Percentiles rank a stretch among this genome's conserved stretches.
phyloP scores from a whole-genome alignment of 2,329 filamentous ascomycete species.

The Dothistroma pini region DNA sequence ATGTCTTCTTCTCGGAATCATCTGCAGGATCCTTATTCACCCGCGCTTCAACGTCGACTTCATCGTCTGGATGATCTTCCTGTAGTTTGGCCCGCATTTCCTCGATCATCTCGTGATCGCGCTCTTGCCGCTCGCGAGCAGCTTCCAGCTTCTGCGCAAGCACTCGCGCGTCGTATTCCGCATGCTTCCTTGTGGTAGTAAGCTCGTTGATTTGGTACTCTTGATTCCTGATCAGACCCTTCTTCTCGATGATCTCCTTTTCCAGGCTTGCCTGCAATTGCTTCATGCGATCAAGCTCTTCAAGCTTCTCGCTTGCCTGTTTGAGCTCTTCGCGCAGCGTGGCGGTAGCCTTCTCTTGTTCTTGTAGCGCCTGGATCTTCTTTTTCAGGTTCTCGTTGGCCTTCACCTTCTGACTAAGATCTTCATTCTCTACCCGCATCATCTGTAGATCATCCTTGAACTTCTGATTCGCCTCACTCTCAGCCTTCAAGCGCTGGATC shows the following conservation, averaged over 20 bases:
- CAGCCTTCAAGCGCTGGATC: constrained; percentile 42
- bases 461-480: constrained; percentile 45
- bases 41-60: constrained; percentile 22
- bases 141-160: constrained; percentile 48
- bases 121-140: constrained; percentile 45
- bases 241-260: constrained; percentile 51
- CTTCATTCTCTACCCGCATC: constrained; percentile 47
- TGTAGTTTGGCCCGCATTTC: constrained; percentile 46
- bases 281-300: constrained; percentile 44
- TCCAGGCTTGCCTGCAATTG: constrained; percentile 44
- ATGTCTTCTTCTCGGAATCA: constrained; percentile 10
- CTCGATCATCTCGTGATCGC: constrained; percentile 46
- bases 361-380: constrained; percentile 50
- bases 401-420: constrained; percentile 47
- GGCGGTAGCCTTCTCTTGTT: constrained; percentile 44
- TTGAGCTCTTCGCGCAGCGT: constrained; percentile 46
- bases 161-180: constrained; percentile 48
- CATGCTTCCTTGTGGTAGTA: constrained; percentile 45
- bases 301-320: constrained; percentile 41
- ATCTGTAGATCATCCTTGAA: constrained; percentile 51
- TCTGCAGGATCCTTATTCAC: constrained; percentile 13
- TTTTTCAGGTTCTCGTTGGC: constrained; percentile 53
- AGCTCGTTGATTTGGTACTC: constrained; percentile 52
- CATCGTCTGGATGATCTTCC: constrained; percentile 39
- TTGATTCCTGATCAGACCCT: constrained; percentile 47